Percentiles rank a stretch among this genome's conserved stretches.
Evolutionary conservation across 192 early-diverging fungal species (phyloP).

Genomic region (Mortierella claussenii): DNA sequence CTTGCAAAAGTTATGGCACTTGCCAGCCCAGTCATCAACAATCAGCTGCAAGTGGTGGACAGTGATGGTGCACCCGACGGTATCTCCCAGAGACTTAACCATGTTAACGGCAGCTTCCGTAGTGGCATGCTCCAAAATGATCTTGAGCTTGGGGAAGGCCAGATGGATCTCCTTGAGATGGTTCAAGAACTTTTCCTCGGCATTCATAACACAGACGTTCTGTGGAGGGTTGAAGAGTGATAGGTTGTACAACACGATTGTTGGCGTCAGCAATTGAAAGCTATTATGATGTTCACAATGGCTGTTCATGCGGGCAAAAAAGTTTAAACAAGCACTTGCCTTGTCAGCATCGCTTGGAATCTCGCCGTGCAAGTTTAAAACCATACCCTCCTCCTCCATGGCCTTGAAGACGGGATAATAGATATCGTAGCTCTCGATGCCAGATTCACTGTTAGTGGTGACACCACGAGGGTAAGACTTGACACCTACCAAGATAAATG

Average conservation of each 20-base stretch:
- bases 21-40: constrained; percentile 98
- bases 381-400: constrained; percentile 94
- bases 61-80: constrained; percentile 95
- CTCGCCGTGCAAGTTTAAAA: constrained; percentile 96
- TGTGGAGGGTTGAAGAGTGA: too few relatives aligned
- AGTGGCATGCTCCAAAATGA: constrained; percentile 97
- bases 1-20: constrained; percentile 97
- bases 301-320: not conserved
- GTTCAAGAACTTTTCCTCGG: constrained; percentile 91
- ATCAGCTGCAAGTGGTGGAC: constrained; percentile 93
- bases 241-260: not conserved
- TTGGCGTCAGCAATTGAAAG: not conserved
- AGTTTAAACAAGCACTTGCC: constrained; percentile 33
- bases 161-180: constrained; percentile 86
- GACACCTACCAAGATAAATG: constrained; percentile 79
- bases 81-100: constrained; percentile 89
- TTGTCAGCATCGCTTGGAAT: constrained; percentile 86
- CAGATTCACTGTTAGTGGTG: constrained; percentile 96
- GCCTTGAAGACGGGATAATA: constrained; percentile 96
- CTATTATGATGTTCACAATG: not conserved
- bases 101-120: constrained; percentile 92
- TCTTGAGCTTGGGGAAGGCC: constrained; percentile 93
- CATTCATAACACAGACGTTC: constrained; percentile 95
- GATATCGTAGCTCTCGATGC: constrained; percentile 88
- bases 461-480: constrained; percentile 96